Base-by-base conservation (phyloP, 2,329 filamentous ascomycete species). In the Xylaria sp. region DNA sequence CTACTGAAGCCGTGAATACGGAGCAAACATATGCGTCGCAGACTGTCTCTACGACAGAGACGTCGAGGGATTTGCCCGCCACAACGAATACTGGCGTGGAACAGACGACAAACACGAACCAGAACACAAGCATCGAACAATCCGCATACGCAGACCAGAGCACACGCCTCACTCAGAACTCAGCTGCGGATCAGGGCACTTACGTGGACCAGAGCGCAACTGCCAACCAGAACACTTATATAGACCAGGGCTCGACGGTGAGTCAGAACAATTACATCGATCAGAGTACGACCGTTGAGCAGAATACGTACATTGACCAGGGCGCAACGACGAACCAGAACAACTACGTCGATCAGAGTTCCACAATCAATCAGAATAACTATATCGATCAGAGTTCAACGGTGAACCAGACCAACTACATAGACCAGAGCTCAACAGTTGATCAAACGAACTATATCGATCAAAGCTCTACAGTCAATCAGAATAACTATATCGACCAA, bases 161-260 rank as follows among this genome's bases (percentile, higher is more conserved):
- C 63, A 20, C 55, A 7, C 56, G 57, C 20, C 44, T 61, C 0
- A 54, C 58, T n/a, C 59, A 71, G 20, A 62, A 44, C 20, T 20
- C 69, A 2, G 61, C 57, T 15, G 44, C 64, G 5, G 59, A 71
- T 10, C 69, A 69, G 28, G 69, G 54, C 31, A 23, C 18, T 65
- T 3, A 55, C 60, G 44, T 71, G 9, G 66, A 70, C 28, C 69
- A 70, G n/a, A 65, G 54, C 13, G 6, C 46, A 1, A 12, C 23
- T 0, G 61, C 58, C 6, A 55, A 67, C 13, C 64, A 70, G 18
- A 57, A 56, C 6, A 55, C 58, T 0, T 69, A 66, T 10, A 12
- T 65, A 0, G 62, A 69, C 13, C 66, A 69, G n/a, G 51, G 41
- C 10, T 41, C 63, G 0, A 60, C 60, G 20, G 28, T 62, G 12